phyloP scores from a whole-genome alignment of 805 yeast genomes.

The Myxozyma udenii region DNA sequence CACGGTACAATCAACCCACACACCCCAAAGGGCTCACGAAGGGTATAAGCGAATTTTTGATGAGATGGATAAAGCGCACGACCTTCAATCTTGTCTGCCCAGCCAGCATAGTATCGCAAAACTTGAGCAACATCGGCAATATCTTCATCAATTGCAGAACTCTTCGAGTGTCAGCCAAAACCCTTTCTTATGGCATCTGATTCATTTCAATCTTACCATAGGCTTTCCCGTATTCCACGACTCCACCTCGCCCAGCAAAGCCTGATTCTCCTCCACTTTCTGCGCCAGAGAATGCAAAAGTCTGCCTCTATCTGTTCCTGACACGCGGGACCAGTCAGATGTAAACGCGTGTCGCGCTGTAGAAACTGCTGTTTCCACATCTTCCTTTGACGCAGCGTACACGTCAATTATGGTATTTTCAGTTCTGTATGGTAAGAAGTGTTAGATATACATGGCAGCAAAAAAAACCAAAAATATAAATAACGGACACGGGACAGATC shows the following conservation, averaged over 20 bases:
- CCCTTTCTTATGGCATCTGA: no score
- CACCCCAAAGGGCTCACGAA: slow-evolving; percentile 64
- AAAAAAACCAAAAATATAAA: neutral
- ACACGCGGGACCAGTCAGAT: slow-evolving; percentile 4
- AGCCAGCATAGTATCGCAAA: slow-evolving; percentile 67
- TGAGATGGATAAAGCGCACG: slow-evolving; percentile 56
- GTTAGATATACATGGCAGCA: neutral
- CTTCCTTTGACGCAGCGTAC: slow-evolving; percentile 5
- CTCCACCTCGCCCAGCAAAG: slow-evolving; percentile 13
- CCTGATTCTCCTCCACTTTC: slow-evolving; percentile 6
- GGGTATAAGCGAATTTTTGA: slow-evolving; percentile 62
- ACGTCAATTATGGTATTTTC: slow-evolving; percentile 4
- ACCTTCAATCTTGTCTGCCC: slow-evolving; percentile 60
- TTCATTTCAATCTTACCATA: slow-evolving; percentile 7
- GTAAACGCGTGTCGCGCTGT: slow-evolving; percentile 15
- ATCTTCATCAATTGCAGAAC: slow-evolving; percentile 40
- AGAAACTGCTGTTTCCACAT: slow-evolving; percentile 16
- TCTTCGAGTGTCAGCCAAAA: no score
- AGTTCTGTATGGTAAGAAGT: slow-evolving; percentile 3
- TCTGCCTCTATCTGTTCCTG: slow-evolving; percentile 16
- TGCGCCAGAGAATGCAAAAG: slow-evolving; percentile 5
- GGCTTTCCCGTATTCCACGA: slow-evolving; percentile 23
- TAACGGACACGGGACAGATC: slow-evolving; percentile 16
- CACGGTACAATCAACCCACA: slow-evolving; percentile 71
- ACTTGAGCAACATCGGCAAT: slow-evolving; percentile 55